These are phyloP conservation scores for Claviceps cyperi DNA, from an alignment of 2,329 filamentous ascomycete species.

Conservation along the genomic window DNA sequence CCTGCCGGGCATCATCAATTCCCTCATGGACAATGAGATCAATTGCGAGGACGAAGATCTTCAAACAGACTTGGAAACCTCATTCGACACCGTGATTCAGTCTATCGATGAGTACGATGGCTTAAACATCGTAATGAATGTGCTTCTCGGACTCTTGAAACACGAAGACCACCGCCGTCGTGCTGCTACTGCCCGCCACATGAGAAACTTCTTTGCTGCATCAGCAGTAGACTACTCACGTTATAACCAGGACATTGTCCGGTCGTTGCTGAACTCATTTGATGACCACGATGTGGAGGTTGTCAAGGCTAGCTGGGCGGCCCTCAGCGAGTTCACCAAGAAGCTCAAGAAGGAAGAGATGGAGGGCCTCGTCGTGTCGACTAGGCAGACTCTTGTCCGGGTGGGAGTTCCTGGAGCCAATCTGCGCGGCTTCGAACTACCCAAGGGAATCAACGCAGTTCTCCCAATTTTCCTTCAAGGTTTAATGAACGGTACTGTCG, in stretches of 20 bases:
- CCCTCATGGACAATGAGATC: conserved; percentile 86
- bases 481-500: conserved; percentile 87
- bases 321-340: conserved; percentile 76
- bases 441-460: conserved; percentile 94
- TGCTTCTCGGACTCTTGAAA: conserved; percentile 75
- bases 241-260: conserved; percentile 92
- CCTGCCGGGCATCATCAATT: conserved; percentile 79
- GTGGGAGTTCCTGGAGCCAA: conserved; percentile 78
- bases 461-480: conserved; percentile 95
- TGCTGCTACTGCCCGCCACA: conserved; percentile 60
- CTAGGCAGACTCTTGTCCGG: conserved; percentile 70
- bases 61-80: conserved; percentile 55
- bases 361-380: conserved; percentile 80
- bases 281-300: conserved; percentile 73
- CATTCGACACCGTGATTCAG: conserved; percentile 79
- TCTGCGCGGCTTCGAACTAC: conserved; percentile 76
- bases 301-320: conserved; percentile 79
- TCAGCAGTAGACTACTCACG: conserved; percentile 80
- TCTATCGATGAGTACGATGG: conserved; percentile 95
- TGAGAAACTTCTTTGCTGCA: conserved; percentile 73
- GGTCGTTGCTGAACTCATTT: conserved; percentile 79
- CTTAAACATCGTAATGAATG: conserved; percentile 89
- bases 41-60: conserved; percentile 60
- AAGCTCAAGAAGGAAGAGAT: conserved; percentile 92
- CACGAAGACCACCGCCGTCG: conserved; percentile 83